A percentile compares a stretch with the other conserved stretches of the same genome.
These are phyloP conservation scores for Carex scoparia DNA, from an alignment of 176 grass and related monocot species.

Conservation along the genomic window DNA sequence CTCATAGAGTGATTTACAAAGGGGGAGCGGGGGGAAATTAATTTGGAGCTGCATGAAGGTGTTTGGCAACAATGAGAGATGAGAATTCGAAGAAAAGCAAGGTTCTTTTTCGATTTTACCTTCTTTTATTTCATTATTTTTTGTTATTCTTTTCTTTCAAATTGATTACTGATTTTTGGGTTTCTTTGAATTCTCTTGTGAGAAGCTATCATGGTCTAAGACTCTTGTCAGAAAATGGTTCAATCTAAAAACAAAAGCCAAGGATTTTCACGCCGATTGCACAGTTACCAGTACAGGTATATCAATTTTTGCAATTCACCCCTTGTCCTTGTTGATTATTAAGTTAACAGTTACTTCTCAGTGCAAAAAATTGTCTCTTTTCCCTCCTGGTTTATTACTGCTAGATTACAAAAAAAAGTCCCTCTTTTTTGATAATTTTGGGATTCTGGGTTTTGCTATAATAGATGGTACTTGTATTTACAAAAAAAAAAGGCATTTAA, in stretches of 20 bases:
- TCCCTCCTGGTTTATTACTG: conserved; percentile 8
- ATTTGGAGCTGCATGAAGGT: conserved; percentile 32
- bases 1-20: no score
- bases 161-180: conserved; percentile 10
- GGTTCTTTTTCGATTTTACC: conserved; percentile 2
- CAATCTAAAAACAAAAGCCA: conserved; percentile 85
- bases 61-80: conserved; percentile 29
- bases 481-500: background rate
- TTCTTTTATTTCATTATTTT: background rate
- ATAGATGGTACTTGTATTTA: background rate
- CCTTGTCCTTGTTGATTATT: no score
- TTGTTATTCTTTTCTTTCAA: background rate
- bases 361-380: conserved; percentile 9
- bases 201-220: conserved; percentile 93
- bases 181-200: conserved; percentile 28
- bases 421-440: background rate
- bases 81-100: conserved; percentile 30
- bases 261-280: conserved; percentile 70
- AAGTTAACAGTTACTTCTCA: no score
- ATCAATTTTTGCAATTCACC: conserved; percentile 19
- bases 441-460: background rate
- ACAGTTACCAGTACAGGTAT: conserved; percentile 47
- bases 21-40: background rate
- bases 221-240: conserved; percentile 89
- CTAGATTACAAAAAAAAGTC: background rate